A percentile compares a stretch with the other conserved stretches of the same genome.
Evolutionary conservation across 176 grass and related monocot genomes (phyloP).

Genomic region (Oryza australiensis): DNA sequence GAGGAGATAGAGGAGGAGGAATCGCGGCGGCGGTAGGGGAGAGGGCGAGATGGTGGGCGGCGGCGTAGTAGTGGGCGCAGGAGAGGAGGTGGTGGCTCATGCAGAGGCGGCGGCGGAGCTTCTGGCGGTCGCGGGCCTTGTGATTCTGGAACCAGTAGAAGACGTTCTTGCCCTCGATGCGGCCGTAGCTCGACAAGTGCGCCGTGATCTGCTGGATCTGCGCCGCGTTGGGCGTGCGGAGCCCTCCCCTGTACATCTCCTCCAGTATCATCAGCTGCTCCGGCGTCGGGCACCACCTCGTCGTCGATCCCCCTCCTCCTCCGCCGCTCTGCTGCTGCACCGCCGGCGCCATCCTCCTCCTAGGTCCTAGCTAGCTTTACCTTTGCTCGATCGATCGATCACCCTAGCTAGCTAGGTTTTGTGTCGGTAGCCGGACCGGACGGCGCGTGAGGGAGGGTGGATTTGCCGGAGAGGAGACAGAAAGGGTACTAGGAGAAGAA

Average conservation of each 20-base stretch:
- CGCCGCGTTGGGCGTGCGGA: constrained; percentile 73
- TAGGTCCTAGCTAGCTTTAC: too few relatives aligned
- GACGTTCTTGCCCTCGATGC: constrained; percentile 98
- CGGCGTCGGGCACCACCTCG: constrained; percentile 95
- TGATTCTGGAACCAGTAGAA: constrained; percentile 99
- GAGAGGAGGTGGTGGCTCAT: constrained; percentile 65
- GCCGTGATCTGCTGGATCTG: constrained; percentile 98
- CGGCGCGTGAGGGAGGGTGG: too few relatives aligned
- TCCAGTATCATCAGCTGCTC: constrained; percentile 96
- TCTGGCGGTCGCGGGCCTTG: constrained; percentile 92
- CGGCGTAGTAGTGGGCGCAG: constrained; percentile 39
- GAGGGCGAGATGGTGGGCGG: neutral
- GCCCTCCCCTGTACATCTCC: constrained; percentile 83
- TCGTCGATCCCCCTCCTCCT: constrained; percentile 31
- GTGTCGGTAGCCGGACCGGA: too few relatives aligned
- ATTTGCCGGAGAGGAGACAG: constrained; percentile 7
- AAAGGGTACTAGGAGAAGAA: constrained; percentile 29
- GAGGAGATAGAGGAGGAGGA: neutral
- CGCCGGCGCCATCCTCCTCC: neutral
- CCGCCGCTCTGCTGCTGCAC: constrained; percentile 10
- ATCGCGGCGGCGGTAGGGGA: too few relatives aligned
- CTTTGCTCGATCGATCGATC: too few relatives aligned
- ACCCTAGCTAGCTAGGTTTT: neutral
- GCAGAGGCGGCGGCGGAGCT: constrained; percentile 80
- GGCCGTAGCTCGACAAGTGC: constrained; percentile 72